Base-by-base conservation (phyloP, 495 filamentous ascomycete species). In the Rhizodiscina lignyota region DNA sequence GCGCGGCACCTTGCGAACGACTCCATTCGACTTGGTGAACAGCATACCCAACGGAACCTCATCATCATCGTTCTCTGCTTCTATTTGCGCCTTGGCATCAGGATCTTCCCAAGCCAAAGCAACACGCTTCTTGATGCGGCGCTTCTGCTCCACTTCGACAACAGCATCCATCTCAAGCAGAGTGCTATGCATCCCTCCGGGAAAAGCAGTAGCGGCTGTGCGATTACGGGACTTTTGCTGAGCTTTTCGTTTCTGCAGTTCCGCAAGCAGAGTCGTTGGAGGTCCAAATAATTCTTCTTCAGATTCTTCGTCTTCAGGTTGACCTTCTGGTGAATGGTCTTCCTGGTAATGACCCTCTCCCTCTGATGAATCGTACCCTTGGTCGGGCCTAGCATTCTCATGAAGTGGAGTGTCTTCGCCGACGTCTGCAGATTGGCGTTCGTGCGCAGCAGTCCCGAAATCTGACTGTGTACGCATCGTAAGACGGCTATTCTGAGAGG, bases 91-190 rank as follows among this genome's bases (percentile, higher is more conserved):
- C 4, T 50, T 43, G 21, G 52, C 51, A 21, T 63, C 54, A 4
- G 72, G 70, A 38, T 77, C 73, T 53, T 94, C 84, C 89, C 91
- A 97, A 4, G 91, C 89, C 8, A 97, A 66, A 37, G 79, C 76
- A 1, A 91, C 72, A 29, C 73, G 76, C 49, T 80, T 78, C 31
- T 70, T 64, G 37, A 77, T 67, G 30, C 89, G 67, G 21, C 77
- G 60, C 31, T 79, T 73, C 48, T 77, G 79, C 49, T 91, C 77
- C 34, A 86, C 67, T 59, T 96, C 79, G 27, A 82, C 83, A 18
- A 94, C 85, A 3, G 83, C 80, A 44, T 97, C 87, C 30, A 96
- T 65, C 50, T 97, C 70, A 1, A 97, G 66, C 2, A 97, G 65
- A 0, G 91, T 96, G n/a, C 77, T 76, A 29, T 82, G 80, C 60